Conservation (phyloP, 495 filamentous ascomycete genomes). For the Xylaria nigripes region DNA sequence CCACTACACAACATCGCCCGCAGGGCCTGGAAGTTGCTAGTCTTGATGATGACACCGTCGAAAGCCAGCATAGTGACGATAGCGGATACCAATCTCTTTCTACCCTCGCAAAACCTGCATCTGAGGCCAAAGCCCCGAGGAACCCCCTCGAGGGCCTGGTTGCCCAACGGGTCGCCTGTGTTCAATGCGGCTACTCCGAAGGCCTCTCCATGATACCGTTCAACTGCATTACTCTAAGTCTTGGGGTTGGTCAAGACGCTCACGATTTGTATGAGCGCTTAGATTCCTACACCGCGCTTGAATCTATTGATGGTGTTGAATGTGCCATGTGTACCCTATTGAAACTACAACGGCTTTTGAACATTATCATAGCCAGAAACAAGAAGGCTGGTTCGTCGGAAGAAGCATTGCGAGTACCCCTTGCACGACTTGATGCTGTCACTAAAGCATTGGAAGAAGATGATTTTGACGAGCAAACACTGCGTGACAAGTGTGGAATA, state of each 20-base stretch:
- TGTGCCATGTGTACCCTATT: slow-evolving; percentile 86
- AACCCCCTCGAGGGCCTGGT: slow-evolving; percentile 79
- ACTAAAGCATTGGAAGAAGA: slow-evolving; percentile 65
- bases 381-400: slow-evolving; percentile 11
- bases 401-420: slow-evolving; percentile 24
- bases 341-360: slow-evolving; percentile 29
- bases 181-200: slow-evolving; percentile 75
- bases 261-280: slow-evolving; percentile 70
- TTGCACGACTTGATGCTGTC: slow-evolving; percentile 50
- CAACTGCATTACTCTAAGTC: slow-evolving; percentile 82
- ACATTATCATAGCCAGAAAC: slow-evolving; percentile 27
- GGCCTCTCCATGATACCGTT: slow-evolving; percentile 83
- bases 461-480: slow-evolving; percentile 68
- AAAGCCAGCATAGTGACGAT: slow-evolving; percentile 40
- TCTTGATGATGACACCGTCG: slow-evolving; percentile 26
- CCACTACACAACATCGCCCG: slow-evolving; percentile 31
- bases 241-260: slow-evolving; percentile 44
- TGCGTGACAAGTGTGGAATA: slow-evolving; percentile 66
- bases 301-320: slow-evolving; percentile 78
- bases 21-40: slow-evolving; percentile 24
- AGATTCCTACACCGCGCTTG: slow-evolving; percentile 75
- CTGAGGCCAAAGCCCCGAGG: slow-evolving; percentile 20
- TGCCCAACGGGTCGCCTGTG: slow-evolving; percentile 85
- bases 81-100: slow-evolving; percentile 40
- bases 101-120: slow-evolving; percentile 15